Percentiles rank a stretch among this genome's conserved stretches.
phyloP scores from a whole-genome alignment of 2,329 filamentous ascomycete species.

The Scytalidium sp. region DNA sequence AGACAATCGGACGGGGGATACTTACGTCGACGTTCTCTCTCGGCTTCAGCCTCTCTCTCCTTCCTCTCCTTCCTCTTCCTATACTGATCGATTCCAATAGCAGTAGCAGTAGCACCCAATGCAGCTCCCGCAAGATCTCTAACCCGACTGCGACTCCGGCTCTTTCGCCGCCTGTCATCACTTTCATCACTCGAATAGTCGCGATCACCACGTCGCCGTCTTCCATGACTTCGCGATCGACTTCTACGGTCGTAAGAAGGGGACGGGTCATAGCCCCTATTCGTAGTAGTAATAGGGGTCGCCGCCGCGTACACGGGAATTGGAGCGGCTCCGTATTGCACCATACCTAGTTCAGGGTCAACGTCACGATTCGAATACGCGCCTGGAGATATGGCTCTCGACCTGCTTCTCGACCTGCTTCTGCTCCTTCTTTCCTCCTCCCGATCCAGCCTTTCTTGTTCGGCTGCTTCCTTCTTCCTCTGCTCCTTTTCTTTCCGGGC shows the following conservation, averaged over 20 bases:
- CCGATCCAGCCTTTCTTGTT: slow-evolving; percentile 27
- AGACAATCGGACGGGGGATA: neutral
- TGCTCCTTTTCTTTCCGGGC: slow-evolving; percentile 60
- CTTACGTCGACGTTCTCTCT: slow-evolving; percentile 10
- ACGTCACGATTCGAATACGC: slow-evolving; percentile 44
- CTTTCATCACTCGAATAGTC: neutral
- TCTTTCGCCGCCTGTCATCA: slow-evolving; percentile 6
- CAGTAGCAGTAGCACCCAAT: slow-evolving; percentile 56
- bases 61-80: slow-evolving; percentile 42
- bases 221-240: slow-evolving; percentile 10
- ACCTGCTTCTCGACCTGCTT: slow-evolving; percentile 34
- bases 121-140: slow-evolving; percentile 54
- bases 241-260: slow-evolving; percentile 9
- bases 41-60: slow-evolving; percentile 24
- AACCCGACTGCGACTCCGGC: slow-evolving; percentile 51
- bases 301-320: slow-evolving; percentile 49
- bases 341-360: slow-evolving; percentile 67
- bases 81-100: slow-evolving; percentile 60
- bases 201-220: neutral
- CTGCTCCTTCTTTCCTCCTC: slow-evolving; percentile 13
- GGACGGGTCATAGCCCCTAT: neutral
- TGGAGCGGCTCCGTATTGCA: slow-evolving; percentile 62
- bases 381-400: slow-evolving; percentile 48
- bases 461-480: slow-evolving; percentile 27
- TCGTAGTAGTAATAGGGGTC: slow-evolving; percentile 25